phyloP scores from a whole-genome alignment of 192 early-diverging fungal species.

The Umbelopsis ramanniana region DNA sequence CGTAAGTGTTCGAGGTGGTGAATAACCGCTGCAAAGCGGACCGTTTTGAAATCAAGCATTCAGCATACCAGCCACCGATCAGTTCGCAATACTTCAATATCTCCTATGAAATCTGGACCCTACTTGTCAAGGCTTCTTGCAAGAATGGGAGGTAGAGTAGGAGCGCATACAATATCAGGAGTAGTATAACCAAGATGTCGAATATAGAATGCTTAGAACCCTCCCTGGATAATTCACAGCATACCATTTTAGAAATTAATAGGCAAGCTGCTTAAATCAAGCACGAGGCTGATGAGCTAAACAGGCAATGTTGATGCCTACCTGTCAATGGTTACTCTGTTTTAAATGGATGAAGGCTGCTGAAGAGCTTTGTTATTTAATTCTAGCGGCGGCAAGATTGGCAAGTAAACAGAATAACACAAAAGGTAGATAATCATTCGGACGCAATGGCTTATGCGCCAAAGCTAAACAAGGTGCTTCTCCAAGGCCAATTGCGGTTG shows the following conservation, averaged over 20 bases:
- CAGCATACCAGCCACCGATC: slow-evolving; percentile 20
- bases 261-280: not conserved
- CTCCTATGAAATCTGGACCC: not conserved
- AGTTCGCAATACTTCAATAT: not conserved
- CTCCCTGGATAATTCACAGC: not conserved
- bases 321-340: too few relatives aligned
- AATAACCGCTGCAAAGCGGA: not conserved
- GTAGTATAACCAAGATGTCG: not conserved
- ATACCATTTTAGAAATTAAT: not conserved
- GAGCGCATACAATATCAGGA: not conserved
- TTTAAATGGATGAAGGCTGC: too few relatives aligned
- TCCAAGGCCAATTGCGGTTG: not conserved
- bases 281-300: not conserved
- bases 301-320: not conserved
- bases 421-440: not conserved
- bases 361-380: too few relatives aligned
- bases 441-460: not conserved
- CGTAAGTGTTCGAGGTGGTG: not conserved
- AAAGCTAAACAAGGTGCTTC: not conserved
- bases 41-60: not conserved
- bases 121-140: not conserved
- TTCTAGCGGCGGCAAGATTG: too few relatives aligned
- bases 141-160: not conserved
- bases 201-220: not conserved
- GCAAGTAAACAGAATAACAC: too few relatives aligned